Percentiles rank a stretch among this genome's conserved stretches.
Conservation (phyloP, 2,329 filamentous ascomycete genomes). For the Uncinocarpus reesii region DNA sequence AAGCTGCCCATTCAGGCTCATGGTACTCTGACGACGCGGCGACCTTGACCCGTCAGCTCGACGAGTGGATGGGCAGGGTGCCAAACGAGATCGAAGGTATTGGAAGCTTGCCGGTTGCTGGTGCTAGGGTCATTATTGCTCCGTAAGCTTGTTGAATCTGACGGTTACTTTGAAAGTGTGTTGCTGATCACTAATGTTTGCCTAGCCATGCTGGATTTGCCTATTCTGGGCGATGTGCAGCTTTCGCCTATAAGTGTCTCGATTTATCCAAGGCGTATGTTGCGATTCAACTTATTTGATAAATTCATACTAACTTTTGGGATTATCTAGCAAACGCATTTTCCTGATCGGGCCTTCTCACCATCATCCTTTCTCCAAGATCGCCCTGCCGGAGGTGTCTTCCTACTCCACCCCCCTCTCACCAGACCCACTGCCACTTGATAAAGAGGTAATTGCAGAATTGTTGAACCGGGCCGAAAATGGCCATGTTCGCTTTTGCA, state of each 20-base stretch:
- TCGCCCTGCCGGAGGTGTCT: slow-evolving; percentile 63
- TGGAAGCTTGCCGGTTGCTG: slow-evolving; percentile 56
- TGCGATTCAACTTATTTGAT: no score
- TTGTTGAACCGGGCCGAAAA: slow-evolving; percentile 26
- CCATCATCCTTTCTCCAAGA: slow-evolving; percentile 66
- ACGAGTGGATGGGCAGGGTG: slow-evolving; percentile 63
- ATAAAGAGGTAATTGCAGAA: slow-evolving; percentile 34
- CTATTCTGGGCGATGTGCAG: slow-evolving; percentile 84
- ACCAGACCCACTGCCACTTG: slow-evolving; percentile 35
- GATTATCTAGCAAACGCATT: slow-evolving; percentile 57
- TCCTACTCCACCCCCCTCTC: slow-evolving; percentile 39
- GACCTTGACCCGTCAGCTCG: slow-evolving; percentile 58
- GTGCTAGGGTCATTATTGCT: slow-evolving; percentile 77
- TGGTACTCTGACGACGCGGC: slow-evolving; percentile 65
- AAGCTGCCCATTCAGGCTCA: slow-evolving; percentile 67
- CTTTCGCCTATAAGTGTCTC: slow-evolving; percentile 85
- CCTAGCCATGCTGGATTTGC: slow-evolving; percentile 81
- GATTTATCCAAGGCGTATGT: slow-evolving; percentile 69
- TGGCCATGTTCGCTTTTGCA: slow-evolving; percentile 31
- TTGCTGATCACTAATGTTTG: slow-evolving; percentile 21
- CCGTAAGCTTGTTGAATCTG: slow-evolving; percentile 52
- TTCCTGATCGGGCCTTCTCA: slow-evolving; percentile 92
- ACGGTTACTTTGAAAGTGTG: background rate
- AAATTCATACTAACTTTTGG: slow-evolving; percentile 6
- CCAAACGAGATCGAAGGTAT: slow-evolving; percentile 54